A percentile compares a stretch with the other conserved stretches of the same genome.
Evolutionary conservation across 306 rosid species (phyloP).

Genomic region (Gynostemma pentaphyllum): DNA sequence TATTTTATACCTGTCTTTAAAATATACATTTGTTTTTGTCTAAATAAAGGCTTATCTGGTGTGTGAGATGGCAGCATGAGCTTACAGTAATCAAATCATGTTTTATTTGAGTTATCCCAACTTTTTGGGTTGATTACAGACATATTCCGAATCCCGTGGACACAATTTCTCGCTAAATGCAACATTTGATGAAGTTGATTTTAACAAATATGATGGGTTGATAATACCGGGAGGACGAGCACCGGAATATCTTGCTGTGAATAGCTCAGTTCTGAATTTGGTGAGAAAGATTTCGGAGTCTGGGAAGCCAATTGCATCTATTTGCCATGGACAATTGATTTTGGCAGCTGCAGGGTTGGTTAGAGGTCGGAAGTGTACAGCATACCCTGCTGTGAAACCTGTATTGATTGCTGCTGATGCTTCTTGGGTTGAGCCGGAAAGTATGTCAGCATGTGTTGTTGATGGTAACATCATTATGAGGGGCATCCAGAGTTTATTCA

Average conservation of each 20-base stretch:
- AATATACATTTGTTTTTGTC: background rate
- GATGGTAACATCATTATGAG: slow-evolving; percentile 58
- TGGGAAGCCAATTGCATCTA: slow-evolving; percentile 48
- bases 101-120: background rate
- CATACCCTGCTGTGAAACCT: slow-evolving; percentile 38
- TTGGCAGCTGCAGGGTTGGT: slow-evolving; percentile 70
- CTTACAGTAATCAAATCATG: background rate
- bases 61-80: background rate
- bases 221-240: slow-evolving; percentile 85
- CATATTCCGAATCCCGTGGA: slow-evolving; percentile 52
- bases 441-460: slow-evolving; percentile 32
- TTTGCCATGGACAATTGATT: slow-evolving; percentile 79
- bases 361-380: slow-evolving; percentile 65
- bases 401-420: slow-evolving; percentile 66
- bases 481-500: slow-evolving; percentile 51
- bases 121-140: slow-evolving; percentile 29
- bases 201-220: slow-evolving; percentile 57
- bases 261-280: slow-evolving; percentile 37
- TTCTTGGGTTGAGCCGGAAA: slow-evolving; percentile 75
- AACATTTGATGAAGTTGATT: slow-evolving; percentile 56
- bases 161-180: slow-evolving; percentile 83
- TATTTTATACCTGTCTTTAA: too few relatives aligned
- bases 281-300: slow-evolving; percentile 36
- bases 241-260: slow-evolving; percentile 72
- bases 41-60: background rate